These are phyloP conservation scores for Mortierella sp. DNA, from an alignment of 371 early-diverging fungal genomes.

Conservation along the genomic window DNA sequence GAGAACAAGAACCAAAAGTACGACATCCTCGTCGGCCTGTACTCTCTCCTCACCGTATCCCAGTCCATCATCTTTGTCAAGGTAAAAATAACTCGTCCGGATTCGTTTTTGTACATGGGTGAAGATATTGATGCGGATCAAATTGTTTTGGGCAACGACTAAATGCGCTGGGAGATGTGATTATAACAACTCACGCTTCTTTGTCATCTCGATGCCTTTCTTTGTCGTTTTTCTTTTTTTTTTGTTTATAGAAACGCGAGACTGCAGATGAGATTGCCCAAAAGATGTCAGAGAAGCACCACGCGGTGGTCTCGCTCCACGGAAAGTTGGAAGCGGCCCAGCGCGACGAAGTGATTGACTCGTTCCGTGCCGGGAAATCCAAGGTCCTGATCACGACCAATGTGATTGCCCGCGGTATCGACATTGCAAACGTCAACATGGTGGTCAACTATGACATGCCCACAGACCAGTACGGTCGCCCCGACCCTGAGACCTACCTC, in stretches of 20 bases:
- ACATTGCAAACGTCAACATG: slow-evolving; percentile 95
- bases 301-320: slow-evolving; percentile 89
- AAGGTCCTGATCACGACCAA: slow-evolving; percentile 98
- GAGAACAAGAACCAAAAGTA: slow-evolving; percentile 81
- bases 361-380: slow-evolving; percentile 90
- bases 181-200: too few species aligned
- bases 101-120: background rate
- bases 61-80: slow-evolving; percentile 98
- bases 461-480: slow-evolving; percentile 63
- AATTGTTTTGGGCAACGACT: background rate
- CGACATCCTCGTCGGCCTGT: slow-evolving; percentile 86
- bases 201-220: too few species aligned
- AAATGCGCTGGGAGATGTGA: too few species aligned
- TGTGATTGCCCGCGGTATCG: slow-evolving; percentile 98
- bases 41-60: slow-evolving; percentile 93
- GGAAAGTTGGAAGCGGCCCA: slow-evolving; percentile 86
- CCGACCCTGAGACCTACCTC: slow-evolving; percentile 96
- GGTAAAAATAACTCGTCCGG: slow-evolving; percentile 56
- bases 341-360: slow-evolving; percentile 95
- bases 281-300: slow-evolving; percentile 87
- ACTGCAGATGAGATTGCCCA: slow-evolving; percentile 86
- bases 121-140: background rate
- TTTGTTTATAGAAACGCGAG: slow-evolving; percentile 78
- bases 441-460: slow-evolving; percentile 99
- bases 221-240: too few species aligned